Conservation (phyloP, 108 stramenopile species). For the Fistulifera solaris region DNA sequence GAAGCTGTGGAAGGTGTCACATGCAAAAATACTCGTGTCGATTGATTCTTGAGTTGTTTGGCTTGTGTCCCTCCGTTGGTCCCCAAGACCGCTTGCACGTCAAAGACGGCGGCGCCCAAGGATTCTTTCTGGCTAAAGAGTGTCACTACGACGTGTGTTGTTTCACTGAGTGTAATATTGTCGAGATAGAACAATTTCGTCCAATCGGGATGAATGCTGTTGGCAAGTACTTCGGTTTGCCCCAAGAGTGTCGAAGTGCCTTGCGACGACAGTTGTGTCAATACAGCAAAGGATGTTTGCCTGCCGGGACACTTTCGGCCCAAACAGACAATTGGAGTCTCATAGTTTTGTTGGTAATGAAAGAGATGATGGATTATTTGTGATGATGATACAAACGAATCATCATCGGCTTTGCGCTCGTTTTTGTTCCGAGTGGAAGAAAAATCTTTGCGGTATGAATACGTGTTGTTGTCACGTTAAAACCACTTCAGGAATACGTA, state of each 20-base stretch:
- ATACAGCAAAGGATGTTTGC: constrained; percentile 45
- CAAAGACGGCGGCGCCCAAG: constrained; percentile 61
- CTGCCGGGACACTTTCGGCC: not conserved
- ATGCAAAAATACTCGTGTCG: constrained; percentile 32
- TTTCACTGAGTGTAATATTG: constrained; percentile 30
- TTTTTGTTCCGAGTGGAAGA: too few species aligned
- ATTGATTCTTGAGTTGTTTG: constrained; percentile 41
- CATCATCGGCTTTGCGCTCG: too few species aligned
- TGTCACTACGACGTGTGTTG: constrained; percentile 16
- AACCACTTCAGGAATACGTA: too few species aligned
- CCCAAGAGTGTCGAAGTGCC: constrained; percentile 39
- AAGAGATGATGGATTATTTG: too few species aligned
- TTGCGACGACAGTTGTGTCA: constrained; percentile 32
- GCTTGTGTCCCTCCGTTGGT: constrained; percentile 44
- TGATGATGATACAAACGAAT: too few species aligned
- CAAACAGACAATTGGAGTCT: constrained; percentile 3
- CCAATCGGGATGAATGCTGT: constrained; percentile 37
- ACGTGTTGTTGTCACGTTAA: too few species aligned
- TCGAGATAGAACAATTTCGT: constrained; percentile 33
- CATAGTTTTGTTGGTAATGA: too few species aligned
- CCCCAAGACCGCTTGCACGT: constrained; percentile 50
- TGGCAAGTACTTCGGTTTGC: constrained; percentile 60
- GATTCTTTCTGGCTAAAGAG: constrained; percentile 22
- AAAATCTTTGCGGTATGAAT: too few species aligned
- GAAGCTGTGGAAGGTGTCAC: constrained; percentile 1